A percentile compares a stretch with the other conserved stretches of the same genome.
These are phyloP conservation scores for Neospora caninum DNA, from an alignment of 169 alveolate genomes.

Conservation along the genomic window DNA sequence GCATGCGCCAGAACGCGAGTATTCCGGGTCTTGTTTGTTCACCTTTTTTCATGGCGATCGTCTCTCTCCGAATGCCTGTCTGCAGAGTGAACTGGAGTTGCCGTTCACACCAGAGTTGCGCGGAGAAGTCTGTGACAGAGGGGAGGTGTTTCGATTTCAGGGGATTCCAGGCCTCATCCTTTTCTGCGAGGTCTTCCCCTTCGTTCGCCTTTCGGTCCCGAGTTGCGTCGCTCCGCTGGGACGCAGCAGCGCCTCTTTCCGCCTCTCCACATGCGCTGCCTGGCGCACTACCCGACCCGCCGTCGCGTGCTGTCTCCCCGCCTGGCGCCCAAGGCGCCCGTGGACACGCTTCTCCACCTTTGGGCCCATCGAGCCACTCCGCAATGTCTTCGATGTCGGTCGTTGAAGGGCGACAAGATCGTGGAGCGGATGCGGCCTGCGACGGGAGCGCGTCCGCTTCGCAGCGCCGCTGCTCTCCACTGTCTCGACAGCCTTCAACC, in stretches of 20 bases:
- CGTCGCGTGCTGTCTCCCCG: too few species aligned
- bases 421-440: background rate
- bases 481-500: background rate
- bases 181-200: background rate
- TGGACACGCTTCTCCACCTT: too few species aligned
- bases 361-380: background rate
- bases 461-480: background rate
- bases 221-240: background rate
- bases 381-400: constrained; percentile 30
- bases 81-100: constrained; percentile 27
- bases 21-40: background rate
- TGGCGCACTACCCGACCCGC: too few species aligned
- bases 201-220: background rate
- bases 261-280: too few species aligned
- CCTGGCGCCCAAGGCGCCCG: background rate
- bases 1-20: too few species aligned
- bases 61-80: constrained; percentile 36
- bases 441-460: background rate
- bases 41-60: constrained; percentile 48
- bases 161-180: background rate
- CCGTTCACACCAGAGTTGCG: constrained; percentile 54
- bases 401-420: background rate
- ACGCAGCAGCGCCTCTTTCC: background rate
- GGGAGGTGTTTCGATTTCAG: constrained; percentile 1
- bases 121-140: constrained; percentile 45